These are phyloP conservation scores for Artemisia argyi DNA, from an alignment of 129 eudicot species.

Conservation along the genomic window DNA sequence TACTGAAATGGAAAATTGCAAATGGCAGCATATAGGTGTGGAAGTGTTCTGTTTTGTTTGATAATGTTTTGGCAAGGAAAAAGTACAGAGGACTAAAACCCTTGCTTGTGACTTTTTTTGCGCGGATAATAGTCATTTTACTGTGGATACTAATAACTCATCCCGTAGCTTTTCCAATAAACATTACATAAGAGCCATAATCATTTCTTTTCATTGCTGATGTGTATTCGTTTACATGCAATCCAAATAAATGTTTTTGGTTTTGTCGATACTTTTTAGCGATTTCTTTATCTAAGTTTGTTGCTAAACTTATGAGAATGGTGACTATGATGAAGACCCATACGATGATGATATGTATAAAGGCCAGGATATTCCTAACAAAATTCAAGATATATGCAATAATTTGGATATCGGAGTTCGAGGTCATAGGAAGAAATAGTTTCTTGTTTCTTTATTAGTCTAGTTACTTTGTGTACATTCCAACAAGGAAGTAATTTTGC, in stretches of 20 bases:
- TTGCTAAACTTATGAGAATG: no score
- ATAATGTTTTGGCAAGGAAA: conserved; percentile 9
- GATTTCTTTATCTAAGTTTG: no score
- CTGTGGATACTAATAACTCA: not conserved
- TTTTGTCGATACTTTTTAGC: not conserved
- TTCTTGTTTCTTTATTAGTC: no score
- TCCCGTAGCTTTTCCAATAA: no score
- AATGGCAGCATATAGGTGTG: conserved; percentile 3
- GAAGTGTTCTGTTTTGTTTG: conserved; percentile 16
- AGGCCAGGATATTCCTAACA: no score
- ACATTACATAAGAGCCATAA: not conserved
- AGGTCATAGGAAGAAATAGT: no score
- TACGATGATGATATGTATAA: no score
- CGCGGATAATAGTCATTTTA: conserved; percentile 21
- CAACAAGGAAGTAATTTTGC: no score
- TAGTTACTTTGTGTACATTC: no score
- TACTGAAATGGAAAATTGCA: conserved; percentile 5
- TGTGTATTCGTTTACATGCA: not conserved
- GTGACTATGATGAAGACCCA: no score
- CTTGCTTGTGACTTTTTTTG: not conserved
- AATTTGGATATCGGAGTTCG: no score
- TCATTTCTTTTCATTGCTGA: not conserved
- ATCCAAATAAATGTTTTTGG: not conserved
- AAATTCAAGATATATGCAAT: no score
- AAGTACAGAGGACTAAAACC: not conserved